These are phyloP conservation scores for Phytophthora brassicae DNA, from an alignment of 352 stramenopile species.

Conservation along the genomic window DNA sequence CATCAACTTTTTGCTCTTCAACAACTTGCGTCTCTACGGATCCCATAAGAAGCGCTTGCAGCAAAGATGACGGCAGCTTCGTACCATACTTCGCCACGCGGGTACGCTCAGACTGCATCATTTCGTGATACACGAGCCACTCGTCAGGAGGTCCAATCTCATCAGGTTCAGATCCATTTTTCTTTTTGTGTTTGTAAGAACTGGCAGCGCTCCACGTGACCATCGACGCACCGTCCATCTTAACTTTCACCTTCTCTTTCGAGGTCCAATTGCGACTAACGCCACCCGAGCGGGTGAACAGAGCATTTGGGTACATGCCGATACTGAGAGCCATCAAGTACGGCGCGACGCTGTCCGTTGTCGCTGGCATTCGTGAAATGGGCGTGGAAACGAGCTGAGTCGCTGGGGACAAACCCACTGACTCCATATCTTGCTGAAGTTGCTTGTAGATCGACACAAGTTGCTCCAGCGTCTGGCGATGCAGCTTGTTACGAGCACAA, in stretches of 20 bases:
- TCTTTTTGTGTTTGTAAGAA: constrained; percentile 31
- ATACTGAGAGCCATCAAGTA: constrained; percentile 72
- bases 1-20: constrained; percentile 28
- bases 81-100: constrained; percentile 73
- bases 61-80: constrained; percentile 58
- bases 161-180: constrained; percentile 20
- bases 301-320: constrained; percentile 76
- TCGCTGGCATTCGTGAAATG: constrained; percentile 12
- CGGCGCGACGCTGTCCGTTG: constrained; percentile 38
- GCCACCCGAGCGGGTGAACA: constrained; percentile 43
- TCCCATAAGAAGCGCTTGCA: constrained; percentile 69
- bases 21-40: constrained; percentile 37
- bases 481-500: constrained; percentile 65
- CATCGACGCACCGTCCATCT: constrained; percentile 61
- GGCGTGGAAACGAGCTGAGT: constrained; percentile 43
- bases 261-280: constrained; percentile 71
- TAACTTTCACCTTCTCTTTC: constrained; percentile 84
- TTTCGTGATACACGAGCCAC: constrained; percentile 84
- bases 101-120: constrained; percentile 78
- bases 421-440: constrained; percentile 57
- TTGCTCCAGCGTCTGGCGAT: constrained; percentile 65
- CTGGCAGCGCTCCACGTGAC: constrained; percentile 34
- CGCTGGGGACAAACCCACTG: constrained; percentile 45
- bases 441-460: constrained; percentile 71
- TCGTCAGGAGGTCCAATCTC: constrained; percentile 39